A percentile compares a stretch with the other conserved stretches of the same genome.
These are phyloP conservation scores for Penicillium silybi DNA, from an alignment of 495 filamentous ascomycete species.

Conservation along the genomic window DNA sequence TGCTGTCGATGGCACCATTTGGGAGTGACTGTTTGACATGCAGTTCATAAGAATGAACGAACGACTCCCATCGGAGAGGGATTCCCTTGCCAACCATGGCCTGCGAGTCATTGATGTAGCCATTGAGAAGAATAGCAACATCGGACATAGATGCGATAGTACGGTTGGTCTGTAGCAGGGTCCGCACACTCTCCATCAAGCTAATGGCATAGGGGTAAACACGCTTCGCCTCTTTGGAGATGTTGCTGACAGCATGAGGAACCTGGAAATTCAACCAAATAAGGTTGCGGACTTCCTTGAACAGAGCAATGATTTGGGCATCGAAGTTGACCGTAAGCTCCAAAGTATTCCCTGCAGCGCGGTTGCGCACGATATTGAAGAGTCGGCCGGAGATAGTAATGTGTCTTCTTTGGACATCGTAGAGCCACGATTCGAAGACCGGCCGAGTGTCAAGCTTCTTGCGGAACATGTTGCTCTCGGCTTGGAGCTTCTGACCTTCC, in stretches of 20 bases:
- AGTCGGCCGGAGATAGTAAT: conserved; percentile 87
- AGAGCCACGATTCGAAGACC: conserved; percentile 92
- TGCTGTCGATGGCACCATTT: conserved; percentile 55
- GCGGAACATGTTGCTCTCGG: conserved; percentile 83
- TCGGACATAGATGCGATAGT: conserved; percentile 78
- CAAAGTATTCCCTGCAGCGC: conserved; percentile 76
- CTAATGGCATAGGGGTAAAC: conserved; percentile 98
- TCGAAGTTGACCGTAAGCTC: conserved; percentile 96
- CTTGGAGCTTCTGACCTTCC: conserved; percentile 89
- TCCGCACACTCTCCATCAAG: conserved; percentile 94
- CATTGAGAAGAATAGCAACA: conserved; percentile 79
- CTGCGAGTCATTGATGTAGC: conserved; percentile 86
- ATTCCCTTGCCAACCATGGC: conserved; percentile 77
- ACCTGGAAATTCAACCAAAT: conserved; percentile 90
- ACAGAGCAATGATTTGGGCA: conserved; percentile 90
- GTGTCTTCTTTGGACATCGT: conserved; percentile 79
- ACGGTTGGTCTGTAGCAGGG: conserved; percentile 78
- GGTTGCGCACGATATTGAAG: conserved; percentile 83
- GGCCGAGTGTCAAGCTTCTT: conserved; percentile 92
- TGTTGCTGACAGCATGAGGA: conserved; percentile 88
- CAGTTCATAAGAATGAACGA: conserved; percentile 92
- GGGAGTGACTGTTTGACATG: conserved; percentile 70
- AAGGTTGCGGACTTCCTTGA: conserved; percentile 98
- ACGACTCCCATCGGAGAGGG: conserved; percentile 91
- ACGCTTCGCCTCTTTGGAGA: conserved; percentile 93